phyloP scores from a whole-genome alignment of 2,329 filamentous ascomycete species.

The Hypoxylon sp. region DNA sequence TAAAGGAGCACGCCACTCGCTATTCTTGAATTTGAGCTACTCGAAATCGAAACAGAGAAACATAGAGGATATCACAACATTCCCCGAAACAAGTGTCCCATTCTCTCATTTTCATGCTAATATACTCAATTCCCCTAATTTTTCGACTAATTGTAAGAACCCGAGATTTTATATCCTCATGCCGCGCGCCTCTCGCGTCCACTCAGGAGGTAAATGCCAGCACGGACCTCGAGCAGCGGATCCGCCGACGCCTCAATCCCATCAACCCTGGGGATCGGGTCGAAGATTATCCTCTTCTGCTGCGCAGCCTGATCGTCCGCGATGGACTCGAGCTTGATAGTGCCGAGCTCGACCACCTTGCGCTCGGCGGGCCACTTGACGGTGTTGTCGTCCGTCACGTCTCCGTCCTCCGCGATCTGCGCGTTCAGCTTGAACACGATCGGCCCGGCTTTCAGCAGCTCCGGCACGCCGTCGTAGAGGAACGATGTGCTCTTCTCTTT shows the following conservation, averaged over 20 bases:
- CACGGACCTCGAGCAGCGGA: conserved; percentile 69
- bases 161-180: not conserved
- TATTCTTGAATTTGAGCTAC: no score
- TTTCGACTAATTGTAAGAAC: not conserved
- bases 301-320: conserved; percentile 12
- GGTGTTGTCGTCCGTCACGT: conserved; percentile 26
- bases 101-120: no score
- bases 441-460: conserved; percentile 6
- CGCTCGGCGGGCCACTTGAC: conserved; percentile 30
- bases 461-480: conserved; percentile 18
- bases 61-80: no score
- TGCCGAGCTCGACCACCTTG: conserved; percentile 20
- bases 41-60: no score
- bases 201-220: conserved; percentile 69
- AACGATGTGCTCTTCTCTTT: conserved; percentile 14
- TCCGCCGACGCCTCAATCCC: conserved; percentile 55
- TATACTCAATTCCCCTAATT: not conserved
- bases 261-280: conserved; percentile 58
- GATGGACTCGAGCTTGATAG: conserved; percentile 10
- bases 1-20: no score
- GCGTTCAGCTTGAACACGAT: conserved; percentile 29
- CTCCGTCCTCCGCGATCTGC: conserved; percentile 29
- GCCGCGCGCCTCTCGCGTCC: conserved; percentile 64
- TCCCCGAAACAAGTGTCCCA: no score
- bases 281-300: conserved; percentile 66